These are phyloP conservation scores for Domatiomyces catenatus DNA, from an alignment of 2,329 filamentous ascomycete genomes.

Conservation along the genomic window DNA sequence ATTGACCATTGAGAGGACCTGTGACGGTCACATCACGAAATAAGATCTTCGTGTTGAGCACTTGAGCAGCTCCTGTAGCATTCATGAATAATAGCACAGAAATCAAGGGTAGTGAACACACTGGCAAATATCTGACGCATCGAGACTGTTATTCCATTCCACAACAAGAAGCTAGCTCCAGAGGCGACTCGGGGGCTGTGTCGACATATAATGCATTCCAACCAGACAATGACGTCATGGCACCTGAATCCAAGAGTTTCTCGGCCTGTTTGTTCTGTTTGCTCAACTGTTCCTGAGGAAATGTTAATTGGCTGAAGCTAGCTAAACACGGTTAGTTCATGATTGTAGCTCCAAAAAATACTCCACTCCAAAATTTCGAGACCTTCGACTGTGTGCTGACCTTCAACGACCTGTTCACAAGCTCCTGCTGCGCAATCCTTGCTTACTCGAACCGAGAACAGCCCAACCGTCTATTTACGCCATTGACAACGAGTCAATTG, in stretches of 20 bases:
- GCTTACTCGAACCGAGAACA: background rate
- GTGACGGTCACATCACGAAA: background rate
- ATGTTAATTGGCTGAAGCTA: background rate
- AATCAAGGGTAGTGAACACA: background rate
- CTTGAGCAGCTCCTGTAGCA: background rate
- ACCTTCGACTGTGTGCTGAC: background rate
- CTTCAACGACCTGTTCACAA: background rate
- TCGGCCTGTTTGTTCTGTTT: background rate
- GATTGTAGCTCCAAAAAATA: background rate
- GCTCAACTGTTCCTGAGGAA: background rate
- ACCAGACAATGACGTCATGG: background rate
- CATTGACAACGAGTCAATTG: background rate
- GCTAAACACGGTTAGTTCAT: background rate
- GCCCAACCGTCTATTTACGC: background rate
- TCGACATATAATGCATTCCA: background rate
- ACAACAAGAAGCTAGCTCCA: background rate
- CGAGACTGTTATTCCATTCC: background rate
- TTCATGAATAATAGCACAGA: background rate
- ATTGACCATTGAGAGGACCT: background rate
- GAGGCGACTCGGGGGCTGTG: background rate
- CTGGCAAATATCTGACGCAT: constrained; percentile 1
- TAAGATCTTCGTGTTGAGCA: background rate
- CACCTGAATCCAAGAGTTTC: background rate
- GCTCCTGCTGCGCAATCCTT: background rate
- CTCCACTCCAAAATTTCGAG: background rate